phyloP scores from a whole-genome alignment of 2,329 filamentous ascomycete species.

The Polychaeton citri region DNA sequence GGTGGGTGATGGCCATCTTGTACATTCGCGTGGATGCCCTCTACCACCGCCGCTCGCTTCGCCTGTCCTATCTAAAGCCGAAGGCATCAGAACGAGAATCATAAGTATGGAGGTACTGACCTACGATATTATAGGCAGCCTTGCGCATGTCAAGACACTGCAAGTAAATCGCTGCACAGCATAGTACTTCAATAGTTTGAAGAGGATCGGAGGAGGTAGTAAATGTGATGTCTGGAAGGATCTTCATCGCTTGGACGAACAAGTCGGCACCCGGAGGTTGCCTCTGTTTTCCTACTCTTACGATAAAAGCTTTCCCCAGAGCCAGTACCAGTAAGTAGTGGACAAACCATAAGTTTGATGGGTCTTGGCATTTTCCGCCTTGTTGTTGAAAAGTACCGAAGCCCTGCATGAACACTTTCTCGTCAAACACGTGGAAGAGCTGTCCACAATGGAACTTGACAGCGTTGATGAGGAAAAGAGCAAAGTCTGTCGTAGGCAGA shows the following conservation, averaged over 20 bases:
- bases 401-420: slow-evolving; percentile 35
- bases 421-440: slow-evolving; percentile 42
- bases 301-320: slow-evolving; percentile 42
- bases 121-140: slow-evolving; percentile 34
- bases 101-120: no score
- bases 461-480: slow-evolving; percentile 40
- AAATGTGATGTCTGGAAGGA: slow-evolving; percentile 29
- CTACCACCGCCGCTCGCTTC: slow-evolving; percentile 34
- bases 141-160: slow-evolving; percentile 38
- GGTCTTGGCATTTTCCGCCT: background rate
- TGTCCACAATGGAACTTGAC: slow-evolving; percentile 45
- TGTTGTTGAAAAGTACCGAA: slow-evolving; percentile 28
- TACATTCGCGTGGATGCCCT: slow-evolving; percentile 43
- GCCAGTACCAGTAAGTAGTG: slow-evolving; percentile 42
- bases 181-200: slow-evolving; percentile 36
- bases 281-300: slow-evolving; percentile 18
- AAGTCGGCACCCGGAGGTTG: slow-evolving; percentile 35
- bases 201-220: slow-evolving; percentile 31
- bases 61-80: slow-evolving; percentile 41
- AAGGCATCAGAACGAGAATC: no score
- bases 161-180: slow-evolving; percentile 39
- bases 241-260: slow-evolving; percentile 32
- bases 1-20: slow-evolving; percentile 28
- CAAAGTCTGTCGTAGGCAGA: slow-evolving; percentile 41
- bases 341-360: slow-evolving; percentile 34